These are phyloP conservation scores for Aeminium ludgeri DNA, from an alignment of 495 filamentous ascomycete species.

Conservation along the genomic window DNA sequence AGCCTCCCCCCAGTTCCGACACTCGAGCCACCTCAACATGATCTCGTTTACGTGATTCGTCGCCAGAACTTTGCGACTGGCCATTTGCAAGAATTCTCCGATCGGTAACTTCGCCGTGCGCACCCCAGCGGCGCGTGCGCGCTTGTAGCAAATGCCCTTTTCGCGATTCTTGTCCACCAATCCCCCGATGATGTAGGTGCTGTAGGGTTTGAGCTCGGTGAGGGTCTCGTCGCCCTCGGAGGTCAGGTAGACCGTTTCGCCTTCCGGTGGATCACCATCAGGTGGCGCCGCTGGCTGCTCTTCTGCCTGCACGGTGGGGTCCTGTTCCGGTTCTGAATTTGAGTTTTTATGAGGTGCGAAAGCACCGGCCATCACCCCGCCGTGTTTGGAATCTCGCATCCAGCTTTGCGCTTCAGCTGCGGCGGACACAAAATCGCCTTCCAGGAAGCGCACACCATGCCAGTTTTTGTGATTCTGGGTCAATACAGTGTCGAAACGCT, in stretches of 20 bases:
- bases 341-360: conserved; percentile 6
- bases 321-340: no score
- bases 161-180: conserved; percentile 90
- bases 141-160: conserved; percentile 82
- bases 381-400: conserved; percentile 35
- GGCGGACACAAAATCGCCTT: conserved; percentile 51
- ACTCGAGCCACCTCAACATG: conserved; percentile 81
- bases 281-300: conserved; percentile 17
- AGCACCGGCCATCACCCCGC: conserved; percentile 37
- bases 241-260: conserved; percentile 68
- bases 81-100: conserved; percentile 79
- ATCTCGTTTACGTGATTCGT: conserved; percentile 96
- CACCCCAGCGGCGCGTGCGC: conserved; percentile 55
- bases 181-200: conserved; percentile 83
- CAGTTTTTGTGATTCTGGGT: conserved; percentile 48
- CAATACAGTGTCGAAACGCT: conserved; percentile 62
- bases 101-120: conserved; percentile 84
- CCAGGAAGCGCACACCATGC: conserved; percentile 56
- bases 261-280: conserved; percentile 12
- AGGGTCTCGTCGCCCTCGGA: conserved; percentile 73
- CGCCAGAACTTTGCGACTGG: conserved; percentile 61
- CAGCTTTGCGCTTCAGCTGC: conserved; percentile 39
- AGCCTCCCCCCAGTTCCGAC: conserved; percentile 74
- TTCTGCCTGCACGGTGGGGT: neutral
- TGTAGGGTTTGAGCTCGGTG: conserved; percentile 60